Evolutionary conservation across 1,284 basidiomycete genomes (phyloP), one percentile per base, ranked within the genome.

Genomic region (Agroathelia rolfsii): DNA sequence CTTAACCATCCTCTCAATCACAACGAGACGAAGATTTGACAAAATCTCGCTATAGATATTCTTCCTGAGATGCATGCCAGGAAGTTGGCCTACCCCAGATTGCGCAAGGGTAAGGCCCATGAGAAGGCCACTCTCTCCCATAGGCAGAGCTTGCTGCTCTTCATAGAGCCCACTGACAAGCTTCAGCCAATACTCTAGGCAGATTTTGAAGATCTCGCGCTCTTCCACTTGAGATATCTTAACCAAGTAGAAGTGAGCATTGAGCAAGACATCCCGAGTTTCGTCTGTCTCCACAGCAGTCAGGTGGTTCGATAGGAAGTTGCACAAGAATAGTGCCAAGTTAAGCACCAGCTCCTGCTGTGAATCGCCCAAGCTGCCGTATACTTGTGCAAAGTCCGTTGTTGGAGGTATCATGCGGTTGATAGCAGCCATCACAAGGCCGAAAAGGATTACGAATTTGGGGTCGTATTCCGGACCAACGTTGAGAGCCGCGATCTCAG

Each of bases 1-100:
- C 61, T 98, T 99, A 47, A 97, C 95, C 95, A 99, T 99, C 51
- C 90, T 79, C 60, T 97, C 94, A 47, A 98, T 96, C 57, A 98
- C 92, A 30, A 98, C 94, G 41, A 98, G 61, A 24, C 95, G 76
- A 43, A 99, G 59, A 55, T 99, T 97, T 30, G 87, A 93, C 37
- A 98, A 66, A 17, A 99, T 90, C 47, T 95, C 90, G 43, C 81
- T 77, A 56, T 95, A 96, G 48, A 94, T 86, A 55, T 89, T 92
- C 69, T 97, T 95, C 47, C 95, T 66, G 46, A 95, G 54, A 3
- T 81, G 75, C 56, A 85, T 77, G 24, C 79, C 78, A 41, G 76
- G 80, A 31, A 88, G 64, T 41, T 69, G 62, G 12, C 71, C 69
- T 24, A 69, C 68, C 26, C 69, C 70, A 2, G 72, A 70, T 15